Evolutionary conservation across 768 basidiomycete genomes (phyloP), one percentile per base, ranked within the genome.

Genomic region (Crucibulum laeve): DNA sequence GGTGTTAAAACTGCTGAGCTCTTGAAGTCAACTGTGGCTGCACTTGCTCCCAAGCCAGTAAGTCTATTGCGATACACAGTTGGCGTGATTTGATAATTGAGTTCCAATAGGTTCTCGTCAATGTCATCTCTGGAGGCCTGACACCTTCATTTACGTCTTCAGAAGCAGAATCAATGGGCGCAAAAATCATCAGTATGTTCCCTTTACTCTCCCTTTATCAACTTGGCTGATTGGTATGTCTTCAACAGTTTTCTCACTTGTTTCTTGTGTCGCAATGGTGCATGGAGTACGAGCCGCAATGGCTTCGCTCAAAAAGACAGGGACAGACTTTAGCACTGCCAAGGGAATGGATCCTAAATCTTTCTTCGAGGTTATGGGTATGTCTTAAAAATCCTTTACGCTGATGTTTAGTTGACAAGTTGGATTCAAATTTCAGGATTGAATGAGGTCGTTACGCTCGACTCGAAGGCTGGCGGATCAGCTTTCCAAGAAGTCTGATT

Each of bases 201-300:
- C 40, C 13, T 26, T 4, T 5, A 35, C 17, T 1, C 8, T 7
- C 2, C 28, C 30, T 21, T 5, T 14, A 37, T 13, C 30, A 8
- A n/a, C 13, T 22, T 40, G 1, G 11, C 24, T 25, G 43, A 23
- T 41, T 39, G 25, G 21, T 38, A 21, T 11, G 18, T 11, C 11
- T 19, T 32, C 36, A 7, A 0, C 35, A 87, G 84, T 87, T 55
- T 88, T 87, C 60, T 87, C 84, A 7, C 67, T 87, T 5, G 82
- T 84, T 2, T 87, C 84, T 21, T 82, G 80, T 48, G 85, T 88
- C 23, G 82, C 85, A 17, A 84, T 83, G 53, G 77, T 86, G 6
- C 86, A 88, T 53, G 84, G 77, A n/a, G 75, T 85, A 42, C 82
- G 85, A 38, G 77, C 78, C n/a, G 86, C 86, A 5, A 86, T 87